Percentiles rank a stretch among this genome's conserved stretches.
phyloP scores from a whole-genome alignment of 768 basidiomycete species.

The Baorangia bicolor region DNA sequence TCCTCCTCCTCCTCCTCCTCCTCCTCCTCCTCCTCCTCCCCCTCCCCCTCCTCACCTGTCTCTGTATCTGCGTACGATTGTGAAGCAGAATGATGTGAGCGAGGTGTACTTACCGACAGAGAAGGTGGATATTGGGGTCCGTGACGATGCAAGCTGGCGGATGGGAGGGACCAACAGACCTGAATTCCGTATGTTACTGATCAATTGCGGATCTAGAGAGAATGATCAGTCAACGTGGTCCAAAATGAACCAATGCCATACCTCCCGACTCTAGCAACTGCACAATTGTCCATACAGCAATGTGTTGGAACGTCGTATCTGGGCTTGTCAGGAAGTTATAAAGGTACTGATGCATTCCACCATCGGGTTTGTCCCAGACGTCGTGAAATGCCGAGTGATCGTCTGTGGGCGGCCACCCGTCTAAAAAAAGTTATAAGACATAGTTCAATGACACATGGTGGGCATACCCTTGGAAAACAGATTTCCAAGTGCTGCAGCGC shows the following conservation, averaged over 20 bases:
- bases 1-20: too few relatives aligned
- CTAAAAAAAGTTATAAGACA: constrained; percentile 36
- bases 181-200: constrained; percentile 87
- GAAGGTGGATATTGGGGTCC: constrained; percentile 65
- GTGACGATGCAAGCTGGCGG: constrained; percentile 74
- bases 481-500: constrained; percentile 96
- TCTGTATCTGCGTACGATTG: constrained; percentile 83
- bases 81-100: constrained; percentile 61
- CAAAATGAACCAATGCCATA: constrained; percentile 29
- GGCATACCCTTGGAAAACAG: constrained; percentile 88
- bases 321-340: constrained; percentile 90
- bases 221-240: neutral
- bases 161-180: constrained; percentile 82
- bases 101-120: constrained; percentile 73
- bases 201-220: constrained; percentile 75
- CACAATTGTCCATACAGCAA: constrained; percentile 99
- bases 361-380: constrained; percentile 97
- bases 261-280: constrained; percentile 94
- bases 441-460: neutral
- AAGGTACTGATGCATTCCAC: constrained; percentile 96
- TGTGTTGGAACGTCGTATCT: constrained; percentile 98
- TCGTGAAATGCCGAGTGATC: constrained; percentile 98
- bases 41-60: constrained; percentile 82
- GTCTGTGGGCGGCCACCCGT: constrained; percentile 71
- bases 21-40: too few relatives aligned